Evolutionary conservation across 1,139 yeast genomes (phyloP), one percentile per base, ranked within the genome.

Genomic region (Pichia sp.): DNA sequence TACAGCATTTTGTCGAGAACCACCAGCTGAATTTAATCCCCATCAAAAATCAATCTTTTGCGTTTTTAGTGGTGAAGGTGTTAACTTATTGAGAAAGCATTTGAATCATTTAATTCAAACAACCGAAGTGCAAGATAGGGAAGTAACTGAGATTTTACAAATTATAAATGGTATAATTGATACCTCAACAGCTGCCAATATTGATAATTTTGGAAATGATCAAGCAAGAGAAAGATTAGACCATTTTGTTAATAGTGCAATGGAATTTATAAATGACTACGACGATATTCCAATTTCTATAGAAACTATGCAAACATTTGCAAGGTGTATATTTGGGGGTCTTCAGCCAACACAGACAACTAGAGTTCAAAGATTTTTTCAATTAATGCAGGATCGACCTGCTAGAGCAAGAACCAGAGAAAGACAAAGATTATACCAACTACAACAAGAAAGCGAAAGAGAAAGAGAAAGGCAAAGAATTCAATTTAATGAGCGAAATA

Each of bases 41-140:
- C 85, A 83, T 56, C 98, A 92, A 64, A 82, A 82, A 55, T 76
- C 83, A 22, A 76, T 87, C 42, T 92, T 92, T 58, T 92, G 98
- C 66, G 98, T 92, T 9, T 92, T 89, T 59, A 83, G 95, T 33
- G 97, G 97, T 1, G 80, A 76, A 52, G 97, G 97, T 4, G 97
- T 92, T 20, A 76, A 55, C n/a, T 52, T 54, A 41, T 46, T 62
- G 37, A 53, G 65, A 43, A 52, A 52, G 26, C 60, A 61, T 51
- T 50, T 62, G 24, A 53, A 51, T 24, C 55, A 55, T 40, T 46
- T 58, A 32, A 58, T 58, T 41, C 62, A 58, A 51, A 51, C 58
- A 4, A 58, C 62, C 5, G 58, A 54, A 39, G 61, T 57, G 40
- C 58, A 56, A 22, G 61, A 56, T 37, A 43, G 60, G 8, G 64